Evolutionary conservation across 2,329 filamentous ascomycete genomes (phyloP), one percentile per base, ranked within the genome.

Genomic region (Phyllosticta citriasiana): DNA sequence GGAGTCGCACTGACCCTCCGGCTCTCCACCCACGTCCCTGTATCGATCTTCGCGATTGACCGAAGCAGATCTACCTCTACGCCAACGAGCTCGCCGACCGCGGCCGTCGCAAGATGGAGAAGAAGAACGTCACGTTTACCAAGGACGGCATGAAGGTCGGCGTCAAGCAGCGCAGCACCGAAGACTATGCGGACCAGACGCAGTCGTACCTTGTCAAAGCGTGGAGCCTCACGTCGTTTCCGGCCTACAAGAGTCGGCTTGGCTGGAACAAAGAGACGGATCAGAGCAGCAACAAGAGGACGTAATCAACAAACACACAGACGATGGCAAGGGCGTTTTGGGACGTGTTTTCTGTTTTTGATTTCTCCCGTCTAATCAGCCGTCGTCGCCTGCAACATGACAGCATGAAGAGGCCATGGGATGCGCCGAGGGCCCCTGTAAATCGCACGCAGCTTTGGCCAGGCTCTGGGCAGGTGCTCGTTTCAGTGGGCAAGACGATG

Each of bases 121-220:
- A 84, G 76, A 88, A 88, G 77, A 88, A 91, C 71, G 82, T 92
- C 61, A 79, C 84, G 51, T 88, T 91, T 73, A 87, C 85, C 50
- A 89, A 88, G 71, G 88, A 91, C 61, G 88, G 88, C 60, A 76
- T 89, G 63, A 82, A 83, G 68, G 87, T 92, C 53, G 85, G 85
- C 56, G 82, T 92, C 64, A 88, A 86, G 74, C 80, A 89, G 63
- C 74, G 88, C 57, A 80, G 81, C 65, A 81, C 82, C 59, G 88
- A 91, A 75, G 83, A 82, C 55, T 89, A 90, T 70, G 83, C 89
- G 68, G 88, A 91, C 67, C 80, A 79, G 68, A 91, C 88, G 19
- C 88, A 92, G 76, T 84, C 80, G 67, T 67, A 77, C 0, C 74
- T 80, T 22, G 77, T 80, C 10, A 80, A 79, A 63, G 77, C 78